A percentile compares a stretch with the other conserved stretches of the same genome.
Evolutionary conservation across 495 filamentous ascomycete species (phyloP).

Genomic region (Aspergillus nanangensis): DNA sequence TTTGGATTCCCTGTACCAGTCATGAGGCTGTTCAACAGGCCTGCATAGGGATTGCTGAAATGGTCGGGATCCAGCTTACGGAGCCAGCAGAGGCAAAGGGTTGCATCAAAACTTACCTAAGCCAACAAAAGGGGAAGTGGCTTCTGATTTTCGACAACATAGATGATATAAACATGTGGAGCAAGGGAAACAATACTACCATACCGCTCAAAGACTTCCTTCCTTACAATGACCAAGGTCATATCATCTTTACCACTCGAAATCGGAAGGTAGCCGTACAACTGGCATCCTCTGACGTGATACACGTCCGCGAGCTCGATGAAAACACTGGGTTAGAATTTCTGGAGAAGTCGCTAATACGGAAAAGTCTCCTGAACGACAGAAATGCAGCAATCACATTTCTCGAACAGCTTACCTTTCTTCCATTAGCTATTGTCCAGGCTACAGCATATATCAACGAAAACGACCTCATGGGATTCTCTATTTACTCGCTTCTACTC

Average conservation of each 20-base stretch:
- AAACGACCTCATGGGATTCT: constrained; percentile 19
- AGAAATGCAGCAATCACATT: constrained; percentile 15
- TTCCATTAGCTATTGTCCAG: constrained; percentile 46
- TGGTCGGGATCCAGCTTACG: constrained; percentile 17
- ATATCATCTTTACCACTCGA: constrained; percentile 25
- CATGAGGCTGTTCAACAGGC: constrained; percentile 38
- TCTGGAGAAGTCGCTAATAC: constrained; percentile 12
- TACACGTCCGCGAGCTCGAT: constrained; percentile 17
- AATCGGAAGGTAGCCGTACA: constrained; percentile 18
- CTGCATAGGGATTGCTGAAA: constrained; percentile 33
- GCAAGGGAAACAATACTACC: not conserved
- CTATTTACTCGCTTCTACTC: constrained; percentile 27
- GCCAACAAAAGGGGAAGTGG: constrained; percentile 27
- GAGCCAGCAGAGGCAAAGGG: constrained; percentile 19
- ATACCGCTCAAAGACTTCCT: constrained; percentile 25
- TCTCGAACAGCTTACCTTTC: constrained; percentile 29
- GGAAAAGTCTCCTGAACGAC: constrained; percentile 17
- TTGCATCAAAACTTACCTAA: constrained; percentile 26
- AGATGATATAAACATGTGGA: constrained; percentile 31
- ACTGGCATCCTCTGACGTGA: constrained; percentile 13
- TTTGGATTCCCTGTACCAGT: constrained; percentile 48
- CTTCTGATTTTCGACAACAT: constrained; percentile 39
- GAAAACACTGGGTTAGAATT: constrained; percentile 11
- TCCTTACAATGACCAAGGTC: constrained; percentile 35
- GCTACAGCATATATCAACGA: constrained; percentile 45